A percentile compares a stretch with the other conserved stretches of the same genome.
These are phyloP conservation scores for Coniochaeta sp. DNA, from an alignment of 2,329 filamentous ascomycete genomes.

Conservation along the genomic window DNA sequence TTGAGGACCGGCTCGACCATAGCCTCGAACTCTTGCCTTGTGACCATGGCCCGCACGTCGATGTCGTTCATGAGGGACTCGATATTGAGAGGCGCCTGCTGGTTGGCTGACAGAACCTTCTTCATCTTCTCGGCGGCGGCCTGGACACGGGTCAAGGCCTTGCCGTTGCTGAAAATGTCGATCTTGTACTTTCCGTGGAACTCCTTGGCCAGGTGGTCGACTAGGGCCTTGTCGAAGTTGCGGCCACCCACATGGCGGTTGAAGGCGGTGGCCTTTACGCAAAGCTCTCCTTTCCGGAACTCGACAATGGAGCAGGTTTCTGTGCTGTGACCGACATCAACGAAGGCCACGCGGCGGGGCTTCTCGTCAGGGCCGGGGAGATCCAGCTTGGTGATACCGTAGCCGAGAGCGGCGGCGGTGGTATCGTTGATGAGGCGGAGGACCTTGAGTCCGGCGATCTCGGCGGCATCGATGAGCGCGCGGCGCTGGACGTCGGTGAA, in stretches of 20 bases:
- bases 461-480: slow-evolving; percentile 80
- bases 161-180: slow-evolving; percentile 83
- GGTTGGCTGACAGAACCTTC: slow-evolving; percentile 96
- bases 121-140: slow-evolving; percentile 94
- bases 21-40: slow-evolving; percentile 88
- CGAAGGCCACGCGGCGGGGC: slow-evolving; percentile 80
- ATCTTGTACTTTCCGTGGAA: slow-evolving; percentile 99
- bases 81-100: slow-evolving; percentile 86
- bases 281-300: slow-evolving; percentile 93
- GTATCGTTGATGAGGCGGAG: slow-evolving; percentile 97
- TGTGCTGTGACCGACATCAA: slow-evolving; percentile 95
- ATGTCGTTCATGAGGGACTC: slow-evolving; percentile 98
- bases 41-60: slow-evolving; percentile 83
- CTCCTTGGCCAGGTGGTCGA: slow-evolving; percentile 90
- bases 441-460: slow-evolving; percentile 88
- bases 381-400: slow-evolving; percentile 96
- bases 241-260: slow-evolving; percentile 96
- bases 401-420: slow-evolving; percentile 90
- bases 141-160: slow-evolving; percentile 80
- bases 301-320: slow-evolving; percentile 93
- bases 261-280: slow-evolving; percentile 85
- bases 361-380: slow-evolving; percentile 84
- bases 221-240: slow-evolving; percentile 90
- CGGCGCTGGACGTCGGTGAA: slow-evolving; percentile 94
- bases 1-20: slow-evolving; percentile 79